These are phyloP conservation scores for Boletus sp. DNA, from an alignment of 768 basidiomycete species.

Conservation along the genomic window DNA sequence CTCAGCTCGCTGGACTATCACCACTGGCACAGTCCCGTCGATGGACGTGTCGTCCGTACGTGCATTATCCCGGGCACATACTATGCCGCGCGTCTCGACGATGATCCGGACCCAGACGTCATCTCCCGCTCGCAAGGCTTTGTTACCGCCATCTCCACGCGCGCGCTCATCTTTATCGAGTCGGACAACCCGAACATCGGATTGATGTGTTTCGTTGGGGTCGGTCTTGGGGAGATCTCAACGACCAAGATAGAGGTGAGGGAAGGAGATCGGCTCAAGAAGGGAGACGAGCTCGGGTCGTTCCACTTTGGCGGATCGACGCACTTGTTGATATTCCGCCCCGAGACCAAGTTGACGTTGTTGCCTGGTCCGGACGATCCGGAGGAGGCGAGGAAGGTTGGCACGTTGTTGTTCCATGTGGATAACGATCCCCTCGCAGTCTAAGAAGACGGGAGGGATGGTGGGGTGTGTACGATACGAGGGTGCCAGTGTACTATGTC, in stretches of 20 bases:
- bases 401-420: conserved; percentile 20
- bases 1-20: conserved; percentile 56
- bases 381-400: conserved; percentile 12
- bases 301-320: conserved; percentile 67
- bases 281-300: conserved; percentile 58
- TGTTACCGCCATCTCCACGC: conserved; percentile 48
- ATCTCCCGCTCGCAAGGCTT: conserved; percentile 32
- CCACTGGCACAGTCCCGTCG: conserved; percentile 62
- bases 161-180: conserved; percentile 58
- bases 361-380: conserved; percentile 8
- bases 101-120: conserved; percentile 27
- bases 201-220: conserved; percentile 55
- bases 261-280: conserved; percentile 42
- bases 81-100: conserved; percentile 39
- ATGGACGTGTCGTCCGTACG: conserved; percentile 40
- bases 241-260: conserved; percentile 53
- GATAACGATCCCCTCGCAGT: neutral
- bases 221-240: conserved; percentile 64
- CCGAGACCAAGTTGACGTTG: conserved; percentile 25
- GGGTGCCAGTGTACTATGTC: too few species aligned
- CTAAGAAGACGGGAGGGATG: neutral
- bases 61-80: conserved; percentile 52
- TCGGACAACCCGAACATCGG: conserved; percentile 54
- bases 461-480: neutral
- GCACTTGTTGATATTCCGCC: conserved; percentile 45